Evolutionary conservation across 768 basidiomycete species (phyloP).

Genomic region (Boletus rubropictus): DNA sequence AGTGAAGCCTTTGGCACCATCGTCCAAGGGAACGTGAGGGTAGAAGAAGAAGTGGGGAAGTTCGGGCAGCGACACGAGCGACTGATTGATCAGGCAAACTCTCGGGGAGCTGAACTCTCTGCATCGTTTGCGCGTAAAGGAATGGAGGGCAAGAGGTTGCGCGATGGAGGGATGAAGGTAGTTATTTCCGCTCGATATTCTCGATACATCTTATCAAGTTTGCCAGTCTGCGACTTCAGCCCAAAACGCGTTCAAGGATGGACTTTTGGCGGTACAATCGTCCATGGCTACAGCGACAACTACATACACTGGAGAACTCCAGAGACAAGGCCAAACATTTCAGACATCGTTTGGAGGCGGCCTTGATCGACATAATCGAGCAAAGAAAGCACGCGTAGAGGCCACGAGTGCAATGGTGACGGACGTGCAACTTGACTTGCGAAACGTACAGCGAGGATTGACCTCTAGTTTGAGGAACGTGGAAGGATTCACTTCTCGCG

Average conservation of each 20-base stretch:
- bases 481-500: conserved; percentile 37
- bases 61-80: conserved; percentile 47
- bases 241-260: conserved; percentile 37
- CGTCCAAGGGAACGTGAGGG: conserved; percentile 50
- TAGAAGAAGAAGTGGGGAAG: conserved; percentile 43
- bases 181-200: not conserved
- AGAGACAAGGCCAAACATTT: conserved; percentile 42
- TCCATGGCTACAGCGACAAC: conserved; percentile 43
- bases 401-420: conserved; percentile 44
- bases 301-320: conserved; percentile 48
- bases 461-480: conserved; percentile 45
- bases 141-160: conserved; percentile 47
- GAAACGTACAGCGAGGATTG: conserved; percentile 45
- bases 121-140: conserved; percentile 40
- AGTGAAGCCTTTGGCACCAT: conserved; percentile 51
- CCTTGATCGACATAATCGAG: conserved; percentile 53
- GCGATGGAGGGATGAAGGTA: conserved; percentile 60
- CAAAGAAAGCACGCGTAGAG: conserved; percentile 66
- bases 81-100: conserved; percentile 38
- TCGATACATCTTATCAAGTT: conserved; percentile 10
- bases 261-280: conserved; percentile 40
- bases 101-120: conserved; percentile 38
- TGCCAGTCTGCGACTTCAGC: conserved; percentile 39
- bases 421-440: conserved; percentile 49
- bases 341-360: conserved; percentile 45